phyloP scores from a whole-genome alignment of 2,329 filamentous ascomycete genomes.

The Epichloe baconii region DNA sequence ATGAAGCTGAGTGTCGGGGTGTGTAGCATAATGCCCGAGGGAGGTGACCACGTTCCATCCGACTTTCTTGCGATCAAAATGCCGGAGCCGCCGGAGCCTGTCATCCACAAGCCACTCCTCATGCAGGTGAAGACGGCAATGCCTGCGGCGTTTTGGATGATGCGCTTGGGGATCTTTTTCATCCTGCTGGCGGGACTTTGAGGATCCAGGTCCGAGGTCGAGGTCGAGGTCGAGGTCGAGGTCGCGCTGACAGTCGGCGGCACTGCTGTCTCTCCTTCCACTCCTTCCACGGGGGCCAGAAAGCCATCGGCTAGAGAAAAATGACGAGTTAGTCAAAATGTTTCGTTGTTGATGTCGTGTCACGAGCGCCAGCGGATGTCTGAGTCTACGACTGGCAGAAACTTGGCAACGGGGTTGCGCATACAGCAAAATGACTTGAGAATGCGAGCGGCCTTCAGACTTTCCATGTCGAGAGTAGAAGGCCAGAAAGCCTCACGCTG shows the following conservation, averaged over 20 bases:
- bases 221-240: slow-evolving; percentile 17
- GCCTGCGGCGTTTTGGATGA: slow-evolving; percentile 80
- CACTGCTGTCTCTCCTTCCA: slow-evolving; percentile 14
- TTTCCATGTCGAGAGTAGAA: slow-evolving; percentile 72
- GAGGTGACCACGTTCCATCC: slow-evolving; percentile 83
- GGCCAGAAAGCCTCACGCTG: slow-evolving; percentile 68
- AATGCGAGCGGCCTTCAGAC: slow-evolving; percentile 82
- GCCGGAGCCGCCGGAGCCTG: slow-evolving; percentile 80
- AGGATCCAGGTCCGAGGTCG: slow-evolving; percentile 17
- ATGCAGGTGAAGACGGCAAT: slow-evolving; percentile 92
- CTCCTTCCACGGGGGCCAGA: slow-evolving; percentile 29
- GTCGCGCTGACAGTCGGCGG: slow-evolving; percentile 5
- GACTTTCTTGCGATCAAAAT: slow-evolving; percentile 72
- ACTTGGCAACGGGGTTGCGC: slow-evolving; percentile 2
- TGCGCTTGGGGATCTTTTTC: slow-evolving; percentile 75
- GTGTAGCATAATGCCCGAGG: slow-evolving; percentile 81
- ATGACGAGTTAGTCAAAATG: slow-evolving; percentile 1
- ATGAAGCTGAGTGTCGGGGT: slow-evolving; percentile 82
- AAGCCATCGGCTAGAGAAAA: slow-evolving; percentile 38
- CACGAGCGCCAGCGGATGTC: background rate
- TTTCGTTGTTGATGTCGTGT: background rate
- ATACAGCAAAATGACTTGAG: slow-evolving; percentile 80
- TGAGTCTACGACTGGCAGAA: background rate
- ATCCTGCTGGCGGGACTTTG: slow-evolving; percentile 40
- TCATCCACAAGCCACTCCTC: slow-evolving; percentile 84